Evolutionary conservation across 331 rosid genomes (phyloP).

Genomic region (Quercus phellos): DNA sequence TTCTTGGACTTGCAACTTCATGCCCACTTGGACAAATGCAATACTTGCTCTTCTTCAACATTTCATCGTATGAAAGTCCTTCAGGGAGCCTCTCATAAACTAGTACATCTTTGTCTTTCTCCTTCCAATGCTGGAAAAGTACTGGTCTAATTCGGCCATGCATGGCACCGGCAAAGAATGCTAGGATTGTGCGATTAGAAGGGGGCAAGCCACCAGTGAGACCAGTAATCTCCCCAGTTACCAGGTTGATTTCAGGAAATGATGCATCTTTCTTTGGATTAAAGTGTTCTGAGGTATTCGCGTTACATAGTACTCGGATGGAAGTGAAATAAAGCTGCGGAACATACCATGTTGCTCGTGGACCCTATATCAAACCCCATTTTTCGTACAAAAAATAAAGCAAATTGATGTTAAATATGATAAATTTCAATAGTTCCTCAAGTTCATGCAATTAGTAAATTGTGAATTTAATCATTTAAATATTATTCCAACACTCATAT

Average conservation of each 20-base stretch:
- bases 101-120: slow-evolving; percentile 36
- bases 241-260: slow-evolving; percentile 53
- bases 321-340: slow-evolving; percentile 44
- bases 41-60: slow-evolving; percentile 42
- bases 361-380: slow-evolving; percentile 30
- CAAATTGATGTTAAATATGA: too few relatives aligned
- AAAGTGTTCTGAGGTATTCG: slow-evolving; percentile 52
- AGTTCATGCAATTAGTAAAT: too few relatives aligned
- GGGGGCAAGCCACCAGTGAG: slow-evolving; percentile 33
- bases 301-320: slow-evolving; percentile 53
- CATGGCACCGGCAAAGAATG: slow-evolving; percentile 50
- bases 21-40: slow-evolving; percentile 62
- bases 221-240: slow-evolving; percentile 31
- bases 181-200: slow-evolving; percentile 29
- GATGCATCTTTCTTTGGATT: slow-evolving; percentile 67
- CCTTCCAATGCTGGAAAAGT: slow-evolving; percentile 44
- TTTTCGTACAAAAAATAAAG: too few relatives aligned
- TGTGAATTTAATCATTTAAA: too few relatives aligned
- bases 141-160: slow-evolving; percentile 46
- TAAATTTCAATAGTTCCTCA: too few relatives aligned
- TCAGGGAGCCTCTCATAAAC: slow-evolving; percentile 43
- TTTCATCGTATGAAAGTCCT: slow-evolving; percentile 36
- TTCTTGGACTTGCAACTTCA: slow-evolving; percentile 66
- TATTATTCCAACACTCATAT: too few relatives aligned
- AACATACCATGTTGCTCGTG: slow-evolving; percentile 61